These are phyloP conservation scores for Hortaea sp. DNA, from an alignment of 2,329 filamentous ascomycete species.

Conservation along the genomic window DNA sequence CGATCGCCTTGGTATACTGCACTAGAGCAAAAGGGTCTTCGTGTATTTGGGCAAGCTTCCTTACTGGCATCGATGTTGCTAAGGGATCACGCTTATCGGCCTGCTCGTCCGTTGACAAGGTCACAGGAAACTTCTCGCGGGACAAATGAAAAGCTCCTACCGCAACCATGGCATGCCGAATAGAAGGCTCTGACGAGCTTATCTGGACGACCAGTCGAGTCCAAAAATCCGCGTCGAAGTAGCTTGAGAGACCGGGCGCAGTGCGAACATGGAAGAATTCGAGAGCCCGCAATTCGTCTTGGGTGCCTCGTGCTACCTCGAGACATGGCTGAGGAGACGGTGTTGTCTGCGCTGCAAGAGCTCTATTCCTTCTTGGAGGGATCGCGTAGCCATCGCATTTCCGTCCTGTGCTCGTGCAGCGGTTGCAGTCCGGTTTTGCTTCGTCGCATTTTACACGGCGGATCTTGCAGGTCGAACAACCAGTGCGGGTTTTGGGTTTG, in stretches of 20 bases:
- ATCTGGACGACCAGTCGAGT: conserved; percentile 15
- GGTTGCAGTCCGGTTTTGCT: conserved; percentile 5
- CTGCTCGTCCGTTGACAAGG: background rate
- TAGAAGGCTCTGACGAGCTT: conserved; percentile 13
- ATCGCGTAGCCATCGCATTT: conserved; percentile 13
- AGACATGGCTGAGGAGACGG: background rate
- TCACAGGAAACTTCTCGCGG: conserved; percentile 1
- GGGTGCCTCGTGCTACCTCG: background rate
- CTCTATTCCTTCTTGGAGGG: conserved; percentile 5
- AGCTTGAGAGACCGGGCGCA: conserved; percentile 11
- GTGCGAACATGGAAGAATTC: conserved; percentile 18
- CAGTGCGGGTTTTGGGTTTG: conserved; percentile 6
- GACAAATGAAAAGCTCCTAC: conserved; percentile 13
- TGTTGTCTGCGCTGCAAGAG: background rate
- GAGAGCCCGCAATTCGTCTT: conserved; percentile 8
- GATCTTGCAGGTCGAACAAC: conserved; percentile 6
- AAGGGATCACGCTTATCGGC: conserved; percentile 1
- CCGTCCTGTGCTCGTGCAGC: conserved; percentile 9
- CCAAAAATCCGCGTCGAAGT: conserved; percentile 19
- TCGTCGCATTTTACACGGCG: conserved; percentile 9
- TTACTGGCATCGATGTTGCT: background rate
- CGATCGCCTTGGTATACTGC: conserved; percentile 18
- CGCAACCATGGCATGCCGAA: conserved; percentile 18
- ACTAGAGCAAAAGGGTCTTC: conserved; percentile 11
- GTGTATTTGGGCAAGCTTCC: background rate